Percentiles rank a stretch among this genome's conserved stretches.
Conservation (phyloP, 345 rosid species). For the Zanthoxylum bungeanum region DNA sequence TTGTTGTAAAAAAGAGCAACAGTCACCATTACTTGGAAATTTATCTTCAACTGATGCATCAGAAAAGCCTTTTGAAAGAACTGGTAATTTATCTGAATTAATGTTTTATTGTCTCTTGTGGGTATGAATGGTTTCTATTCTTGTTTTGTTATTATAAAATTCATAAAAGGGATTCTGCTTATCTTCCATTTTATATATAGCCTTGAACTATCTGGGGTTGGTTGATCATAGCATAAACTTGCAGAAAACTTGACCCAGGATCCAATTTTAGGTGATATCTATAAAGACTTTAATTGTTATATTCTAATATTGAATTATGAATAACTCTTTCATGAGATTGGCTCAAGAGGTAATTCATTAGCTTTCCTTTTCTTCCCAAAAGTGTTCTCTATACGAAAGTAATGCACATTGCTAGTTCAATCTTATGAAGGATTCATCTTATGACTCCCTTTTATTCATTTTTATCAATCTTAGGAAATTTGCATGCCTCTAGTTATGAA, state of each 20-base stretch:
- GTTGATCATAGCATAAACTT: neutral
- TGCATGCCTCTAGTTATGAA: neutral
- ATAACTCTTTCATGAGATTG: neutral
- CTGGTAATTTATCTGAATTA: constrained; percentile 26
- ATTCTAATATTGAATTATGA: no score
- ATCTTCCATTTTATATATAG: neutral
- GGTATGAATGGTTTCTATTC: neutral
- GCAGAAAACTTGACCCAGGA: neutral
- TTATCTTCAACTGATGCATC: constrained; percentile 9
- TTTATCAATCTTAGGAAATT: neutral
- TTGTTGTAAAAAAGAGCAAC: constrained; percentile 9
- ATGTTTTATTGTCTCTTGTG: no score
- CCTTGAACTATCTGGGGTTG: neutral
- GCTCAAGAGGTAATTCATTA: neutral
- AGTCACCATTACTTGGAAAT: constrained; percentile 22
- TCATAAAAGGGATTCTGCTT: neutral
- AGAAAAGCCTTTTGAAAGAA: constrained; percentile 28
- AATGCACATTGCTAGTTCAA: neutral
- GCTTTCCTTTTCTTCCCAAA: neutral
- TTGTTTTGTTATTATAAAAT: neutral
- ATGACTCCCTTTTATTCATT: neutral
- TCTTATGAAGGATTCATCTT: no score
- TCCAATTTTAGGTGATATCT: neutral
- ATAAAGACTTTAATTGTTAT: no score
- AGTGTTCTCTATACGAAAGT: neutral